phyloP scores from a whole-genome alignment of 306 rosid species.

The Betula pendula region DNA sequence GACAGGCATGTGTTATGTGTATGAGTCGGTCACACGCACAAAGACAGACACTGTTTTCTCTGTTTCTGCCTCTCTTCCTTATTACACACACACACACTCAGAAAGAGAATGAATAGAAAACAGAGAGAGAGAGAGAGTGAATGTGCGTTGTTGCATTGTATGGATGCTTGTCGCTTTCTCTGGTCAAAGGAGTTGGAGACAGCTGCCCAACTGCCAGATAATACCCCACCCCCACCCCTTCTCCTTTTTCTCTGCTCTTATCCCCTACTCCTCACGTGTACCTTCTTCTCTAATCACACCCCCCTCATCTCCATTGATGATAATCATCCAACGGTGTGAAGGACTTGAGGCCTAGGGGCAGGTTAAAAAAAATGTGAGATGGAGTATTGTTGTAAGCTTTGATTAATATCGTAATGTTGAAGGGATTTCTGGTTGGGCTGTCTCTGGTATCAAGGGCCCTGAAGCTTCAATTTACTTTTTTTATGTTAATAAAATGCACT shows the following conservation, averaged over 20 bases:
- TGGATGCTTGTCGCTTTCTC: constrained; percentile 19
- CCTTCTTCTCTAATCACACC: not conserved
- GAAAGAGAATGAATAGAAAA: not conserved
- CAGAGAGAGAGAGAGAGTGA: not conserved
- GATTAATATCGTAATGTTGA: not conserved
- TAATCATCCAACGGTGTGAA: not conserved
- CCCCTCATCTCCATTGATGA: not conserved
- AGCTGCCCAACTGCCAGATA: constrained; percentile 40
- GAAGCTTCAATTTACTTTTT: not conserved
- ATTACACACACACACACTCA: too few relatives aligned
- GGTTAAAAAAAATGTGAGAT: not conserved
- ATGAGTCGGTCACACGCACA: constrained; percentile 8
- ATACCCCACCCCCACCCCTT: not conserved
- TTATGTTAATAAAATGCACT: not conserved
- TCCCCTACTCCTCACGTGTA: constrained; percentile 6
- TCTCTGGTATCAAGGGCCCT: not conserved
- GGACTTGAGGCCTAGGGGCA: not conserved
- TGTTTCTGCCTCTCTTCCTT: not conserved
- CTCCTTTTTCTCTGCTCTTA: not conserved
- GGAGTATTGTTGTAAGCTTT: not conserved
- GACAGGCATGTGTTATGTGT: constrained; percentile 24
- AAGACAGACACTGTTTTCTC: not conserved
- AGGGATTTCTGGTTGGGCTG: not conserved
- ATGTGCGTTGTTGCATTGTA: not conserved
- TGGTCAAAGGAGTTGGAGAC: constrained; percentile 42